These are phyloP conservation scores for Citrus reticulata DNA, from an alignment of 345 rosid species.

Conservation along the genomic window DNA sequence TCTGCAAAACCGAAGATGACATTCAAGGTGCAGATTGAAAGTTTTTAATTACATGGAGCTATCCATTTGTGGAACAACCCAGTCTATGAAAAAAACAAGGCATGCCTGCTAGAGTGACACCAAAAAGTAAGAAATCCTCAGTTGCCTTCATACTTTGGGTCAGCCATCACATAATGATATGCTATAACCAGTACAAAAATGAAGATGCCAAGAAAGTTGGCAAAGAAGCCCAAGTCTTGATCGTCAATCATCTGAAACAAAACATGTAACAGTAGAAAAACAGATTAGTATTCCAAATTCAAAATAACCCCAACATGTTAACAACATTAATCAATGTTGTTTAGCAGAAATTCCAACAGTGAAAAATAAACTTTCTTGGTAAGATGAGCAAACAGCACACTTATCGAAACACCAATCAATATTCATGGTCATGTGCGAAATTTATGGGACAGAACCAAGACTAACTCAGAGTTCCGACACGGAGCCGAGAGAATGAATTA, in stretches of 20 bases:
- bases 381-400: neutral
- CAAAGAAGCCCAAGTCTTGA: constrained; percentile 69
- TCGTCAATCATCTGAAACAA: constrained; percentile 76
- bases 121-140: constrained; percentile 7
- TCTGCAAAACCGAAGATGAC: constrained; percentile 7
- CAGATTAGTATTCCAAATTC: neutral
- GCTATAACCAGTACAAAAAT: constrained; percentile 70
- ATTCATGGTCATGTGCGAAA: neutral
- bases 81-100: constrained; percentile 16
- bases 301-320: neutral
- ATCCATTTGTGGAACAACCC: constrained; percentile 6
- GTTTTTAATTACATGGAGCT: constrained; percentile 4
- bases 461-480: neutral
- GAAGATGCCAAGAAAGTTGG: constrained; percentile 77
- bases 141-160: constrained; percentile 73
- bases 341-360: neutral
- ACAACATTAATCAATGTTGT: neutral
- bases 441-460: neutral
- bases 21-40: neutral
- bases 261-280: neutral
- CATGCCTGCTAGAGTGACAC: neutral
- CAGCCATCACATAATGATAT: constrained; percentile 85
- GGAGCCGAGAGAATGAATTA: neutral
- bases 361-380: neutral
- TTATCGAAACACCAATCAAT: neutral